A percentile compares a stretch with the other conserved stretches of the same genome.
Conservation (phyloP, 139 green algal species). For the Deuterostichococcus epilithicus region DNA sequence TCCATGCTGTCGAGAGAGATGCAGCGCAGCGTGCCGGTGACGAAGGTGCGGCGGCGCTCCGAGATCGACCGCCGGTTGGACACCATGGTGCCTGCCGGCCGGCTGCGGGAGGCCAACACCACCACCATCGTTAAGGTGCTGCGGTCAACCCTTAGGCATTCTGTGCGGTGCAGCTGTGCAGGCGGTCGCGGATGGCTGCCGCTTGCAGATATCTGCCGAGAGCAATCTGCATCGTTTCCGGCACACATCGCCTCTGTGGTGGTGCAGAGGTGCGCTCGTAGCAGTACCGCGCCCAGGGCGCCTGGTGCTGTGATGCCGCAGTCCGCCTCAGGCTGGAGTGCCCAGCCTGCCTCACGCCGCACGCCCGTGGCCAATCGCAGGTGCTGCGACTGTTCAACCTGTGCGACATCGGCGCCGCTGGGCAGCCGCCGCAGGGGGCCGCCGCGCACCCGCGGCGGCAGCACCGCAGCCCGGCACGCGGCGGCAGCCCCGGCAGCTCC, state of each 20-base stretch:
- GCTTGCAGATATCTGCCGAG: background rate
- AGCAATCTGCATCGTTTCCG: background rate
- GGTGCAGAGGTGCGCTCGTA: too few relatives aligned
- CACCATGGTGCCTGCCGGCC: constrained; percentile 43
- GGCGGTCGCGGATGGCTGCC: too few relatives aligned
- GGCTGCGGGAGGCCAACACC: constrained; percentile 45
- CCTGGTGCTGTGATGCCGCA: too few relatives aligned
- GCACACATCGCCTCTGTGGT: too few relatives aligned
- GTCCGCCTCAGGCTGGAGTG: too few relatives aligned
- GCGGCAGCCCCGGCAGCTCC: background rate
- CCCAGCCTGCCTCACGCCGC: background rate
- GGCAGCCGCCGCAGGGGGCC: background rate
- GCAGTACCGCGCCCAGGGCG: too few relatives aligned
- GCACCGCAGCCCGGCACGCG: background rate
- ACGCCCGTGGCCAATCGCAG: background rate
- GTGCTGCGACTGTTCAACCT: constrained; percentile 88
- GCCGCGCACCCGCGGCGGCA: background rate
- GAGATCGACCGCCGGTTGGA: constrained; percentile 83
- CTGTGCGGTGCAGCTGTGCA: too few relatives aligned
- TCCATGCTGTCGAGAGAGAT: background rate
- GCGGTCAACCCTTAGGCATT: too few relatives aligned
- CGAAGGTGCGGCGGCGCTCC: constrained; percentile 32
- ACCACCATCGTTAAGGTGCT: constrained; percentile 61
- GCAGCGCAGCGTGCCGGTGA: background rate
- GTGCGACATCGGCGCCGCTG: constrained; percentile 68